Base-by-base conservation (phyloP, 176 grass and related monocot species). In the Musa acuminata region DNA sequence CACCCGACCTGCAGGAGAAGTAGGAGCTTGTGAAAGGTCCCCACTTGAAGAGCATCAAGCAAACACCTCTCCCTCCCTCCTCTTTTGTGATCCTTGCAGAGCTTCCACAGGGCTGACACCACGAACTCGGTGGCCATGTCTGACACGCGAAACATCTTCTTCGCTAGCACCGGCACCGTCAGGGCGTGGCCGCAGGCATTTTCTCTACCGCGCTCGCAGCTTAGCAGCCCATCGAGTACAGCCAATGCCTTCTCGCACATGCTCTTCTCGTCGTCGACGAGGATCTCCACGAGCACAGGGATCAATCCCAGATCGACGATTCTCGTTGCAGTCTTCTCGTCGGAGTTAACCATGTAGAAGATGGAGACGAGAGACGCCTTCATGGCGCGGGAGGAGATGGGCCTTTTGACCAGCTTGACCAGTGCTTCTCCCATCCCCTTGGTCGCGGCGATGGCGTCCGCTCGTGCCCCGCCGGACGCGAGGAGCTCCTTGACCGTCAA, bases 1-100 rank as follows among this genome's bases (percentile, higher is more conserved):
- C 92, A 96, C 0, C 92, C 92, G 2, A 96, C 88, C 82, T 96
- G 92, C 74, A 96, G 84, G 58, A 96, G 72, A 50, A 96, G 92
- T 29, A 96, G 72, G 69, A 96, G 80, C 64, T 96, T 91, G 82
- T 96, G 92, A 75, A 96, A 96, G 19, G 88, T 84, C 14, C 92
- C 92, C 0, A 91, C 86, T 62, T 87, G 92, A 51, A 91, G 76
- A 72, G 92, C 92, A 68, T 91, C 92, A 16, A 58, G 63, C 11
- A 66, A 53, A 76, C 92, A 96, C 72, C 72, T 48, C 26, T 51
- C 78, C 65, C 67, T 29, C 9, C 7, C 52, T 11, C 51, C 9
- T 13, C 35, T 12, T 8, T 68, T 71, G 8, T 51, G 81, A 71
- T 76, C 68, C 88, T 89, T 96, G 84, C 88, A 96, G 62, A 96